Conservation (phyloP, 371 early-diverging fungal genomes). For the Dentiscutata heterogama region DNA sequence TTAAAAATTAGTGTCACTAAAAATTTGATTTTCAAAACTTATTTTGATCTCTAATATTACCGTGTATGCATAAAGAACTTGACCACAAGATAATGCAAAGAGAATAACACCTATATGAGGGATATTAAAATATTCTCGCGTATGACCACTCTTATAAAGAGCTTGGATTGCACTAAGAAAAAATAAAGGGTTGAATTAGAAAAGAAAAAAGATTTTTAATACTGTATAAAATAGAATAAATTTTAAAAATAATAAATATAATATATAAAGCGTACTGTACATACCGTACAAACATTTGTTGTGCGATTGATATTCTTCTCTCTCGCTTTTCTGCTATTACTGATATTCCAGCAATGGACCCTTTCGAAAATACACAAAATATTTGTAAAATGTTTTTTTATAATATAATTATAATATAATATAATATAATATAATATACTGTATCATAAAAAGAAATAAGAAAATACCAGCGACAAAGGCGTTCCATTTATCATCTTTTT, state of each 20-base stretch:
- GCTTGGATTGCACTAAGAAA: conserved; percentile 66
- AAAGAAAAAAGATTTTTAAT: conserved; percentile 40
- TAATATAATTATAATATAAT: too few species aligned
- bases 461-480: conserved; percentile 65
- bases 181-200: conserved; percentile 5
- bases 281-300: conserved; percentile 68
- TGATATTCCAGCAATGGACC: conserved; percentile 65
- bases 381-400: not conserved
- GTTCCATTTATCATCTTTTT: conserved; percentile 70
- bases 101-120: conserved; percentile 72
- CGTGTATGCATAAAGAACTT: conserved; percentile 74
- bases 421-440: too few species aligned
- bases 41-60: conserved; percentile 55
- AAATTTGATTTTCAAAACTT: too few species aligned
- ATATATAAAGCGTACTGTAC: not conserved
- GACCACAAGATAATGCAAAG: conserved; percentile 68
- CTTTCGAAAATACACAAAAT: conserved; percentile 26
- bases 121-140: conserved; percentile 69
- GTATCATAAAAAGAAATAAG: too few species aligned
- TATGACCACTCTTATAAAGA: conserved; percentile 68
- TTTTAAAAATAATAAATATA: too few species aligned
- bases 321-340: conserved; percentile 70
- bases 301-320: conserved; percentile 70
- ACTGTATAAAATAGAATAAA: too few species aligned
- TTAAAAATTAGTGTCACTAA: not conserved